Evolutionary conservation across 1,284 basidiomycete genomes (phyloP), one percentile per base, ranked within the genome.

Genomic region (Puccinia horiana): DNA sequence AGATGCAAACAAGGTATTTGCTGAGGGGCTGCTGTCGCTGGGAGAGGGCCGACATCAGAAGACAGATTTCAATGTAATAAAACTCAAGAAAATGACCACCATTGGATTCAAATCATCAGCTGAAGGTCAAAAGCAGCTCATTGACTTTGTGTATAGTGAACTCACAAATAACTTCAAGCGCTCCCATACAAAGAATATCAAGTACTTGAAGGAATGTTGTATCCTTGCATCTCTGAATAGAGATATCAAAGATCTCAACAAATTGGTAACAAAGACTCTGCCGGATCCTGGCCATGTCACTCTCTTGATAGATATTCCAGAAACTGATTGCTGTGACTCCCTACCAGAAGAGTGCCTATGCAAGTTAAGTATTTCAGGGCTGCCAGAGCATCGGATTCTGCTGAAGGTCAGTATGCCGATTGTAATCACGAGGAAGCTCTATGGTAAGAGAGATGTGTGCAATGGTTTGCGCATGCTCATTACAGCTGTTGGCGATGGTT

Each of bases 391-490:
- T 35, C 12, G 16, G 0, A 29, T 77, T 4, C 3, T 23, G 35
- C 23, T 76, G 1, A 76, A 76, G 40, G 26, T 40, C 11, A 40
- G 58, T 12, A 9, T 44, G 20, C 32, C 42, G 23, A 23, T 76
- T 23, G n/a, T 76, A n/a, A n/a, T n/a, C n/a, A n/a, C n/a, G n/a
- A n/a, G n/a, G n/a, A 5, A n/a, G 42, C 4, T 76, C 20, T 23
- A 63, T 20, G 18, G 18, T 20, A 5, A 14, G 3, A 26, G 42
- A 23, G 75, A 35, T 2, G 54, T 76, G 3, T 63, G 54, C 40
- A 76, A 76, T 63, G 58, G 75, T 6, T 61, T 40, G 2, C 12
- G 75, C 1, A 29, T 76, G 14, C n/a, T n/a, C n/a, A n/a, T n/a
- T n/a, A n/a, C n/a, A n/a, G n/a, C n/a, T n/a, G n/a, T 11, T 63